Percentiles rank a stretch among this genome's conserved stretches.
Evolutionary conservation across 331 rosid species (phyloP).

Genomic region (Pyrus hybrid): DNA sequence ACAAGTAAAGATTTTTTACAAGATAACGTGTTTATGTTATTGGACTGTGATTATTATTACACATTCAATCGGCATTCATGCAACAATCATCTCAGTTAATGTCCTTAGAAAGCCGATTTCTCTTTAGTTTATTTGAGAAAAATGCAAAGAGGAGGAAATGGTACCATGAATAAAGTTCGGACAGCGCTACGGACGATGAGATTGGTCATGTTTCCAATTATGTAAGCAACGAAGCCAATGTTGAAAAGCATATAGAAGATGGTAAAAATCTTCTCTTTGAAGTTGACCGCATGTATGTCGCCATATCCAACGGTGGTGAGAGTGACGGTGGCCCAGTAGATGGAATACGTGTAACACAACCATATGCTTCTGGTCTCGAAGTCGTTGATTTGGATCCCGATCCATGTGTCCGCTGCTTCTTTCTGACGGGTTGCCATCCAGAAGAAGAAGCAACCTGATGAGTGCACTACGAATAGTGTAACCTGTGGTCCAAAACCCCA

Average conservation of each 20-base stretch:
- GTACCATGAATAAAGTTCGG: constrained; percentile 64
- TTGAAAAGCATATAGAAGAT: constrained; percentile 72
- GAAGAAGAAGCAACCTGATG: constrained; percentile 77
- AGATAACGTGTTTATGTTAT: too few species aligned
- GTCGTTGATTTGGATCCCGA: constrained; percentile 36
- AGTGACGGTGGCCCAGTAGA: constrained; percentile 78
- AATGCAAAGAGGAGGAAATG: neutral
- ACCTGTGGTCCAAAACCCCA: constrained; percentile 30
- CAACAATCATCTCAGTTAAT: too few species aligned
- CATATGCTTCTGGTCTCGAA: constrained; percentile 44
- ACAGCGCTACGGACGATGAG: constrained; percentile 68
- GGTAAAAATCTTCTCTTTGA: constrained; percentile 59
- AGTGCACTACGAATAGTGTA: constrained; percentile 72
- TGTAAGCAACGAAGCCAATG: constrained; percentile 83
- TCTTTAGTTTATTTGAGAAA: too few species aligned
- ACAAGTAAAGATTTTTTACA: too few species aligned
- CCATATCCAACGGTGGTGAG: constrained; percentile 90
- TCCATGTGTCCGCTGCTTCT: constrained; percentile 51
- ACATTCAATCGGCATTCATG: too few species aligned
- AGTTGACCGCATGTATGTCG: constrained; percentile 69
- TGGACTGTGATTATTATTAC: too few species aligned
- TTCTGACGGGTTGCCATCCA: constrained; percentile 67
- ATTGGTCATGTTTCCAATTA: constrained; percentile 83
- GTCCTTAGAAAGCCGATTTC: too few species aligned
- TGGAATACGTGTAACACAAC: constrained; percentile 61